Conservation (phyloP, 1,284 basidiomycete species). For the Cutaneotrichosporon arboriforme region DNA sequence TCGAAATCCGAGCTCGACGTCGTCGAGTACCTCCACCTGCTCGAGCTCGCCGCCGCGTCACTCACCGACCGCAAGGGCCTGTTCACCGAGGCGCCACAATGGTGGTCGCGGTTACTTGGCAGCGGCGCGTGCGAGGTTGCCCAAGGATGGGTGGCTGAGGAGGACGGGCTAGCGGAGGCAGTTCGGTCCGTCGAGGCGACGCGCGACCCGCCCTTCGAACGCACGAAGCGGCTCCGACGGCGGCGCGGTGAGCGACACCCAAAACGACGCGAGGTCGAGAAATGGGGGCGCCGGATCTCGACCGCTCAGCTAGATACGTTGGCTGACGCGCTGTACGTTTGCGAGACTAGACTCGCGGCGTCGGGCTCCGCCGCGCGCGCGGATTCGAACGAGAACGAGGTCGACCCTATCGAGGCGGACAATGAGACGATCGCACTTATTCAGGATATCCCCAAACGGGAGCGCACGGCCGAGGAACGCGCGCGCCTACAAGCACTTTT, state of each 20-base stretch:
- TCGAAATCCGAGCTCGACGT: slow-evolving; percentile 62
- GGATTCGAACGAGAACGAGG: background rate
- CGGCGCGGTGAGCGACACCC: background rate
- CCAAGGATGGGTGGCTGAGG: slow-evolving; percentile 56
- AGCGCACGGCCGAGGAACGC: slow-evolving; percentile 20
- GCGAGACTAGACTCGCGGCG: background rate
- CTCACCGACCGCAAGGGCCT: slow-evolving; percentile 18
- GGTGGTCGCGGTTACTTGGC: slow-evolving; percentile 17
- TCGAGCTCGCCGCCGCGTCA: slow-evolving; percentile 35
- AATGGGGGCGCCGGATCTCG: background rate
- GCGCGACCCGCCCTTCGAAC: background rate
- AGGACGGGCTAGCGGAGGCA: slow-evolving; percentile 56
- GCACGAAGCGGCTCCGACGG: background rate
- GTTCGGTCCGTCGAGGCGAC: background rate
- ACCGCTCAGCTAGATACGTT: background rate
- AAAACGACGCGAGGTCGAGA: background rate
- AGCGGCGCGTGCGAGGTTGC: slow-evolving; percentile 53
- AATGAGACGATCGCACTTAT: slow-evolving; percentile 19
- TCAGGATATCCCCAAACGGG: slow-evolving; percentile 16
- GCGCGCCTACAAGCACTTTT: slow-evolving; percentile 14
- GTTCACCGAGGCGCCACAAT: slow-evolving; percentile 32
- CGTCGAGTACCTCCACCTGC: slow-evolving; percentile 55
- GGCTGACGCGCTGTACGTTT: background rate
- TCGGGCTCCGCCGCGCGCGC: background rate
- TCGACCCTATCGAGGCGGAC: slow-evolving; percentile 17